phyloP scores from a whole-genome alignment of 148 eudicot genomes.

The Rhododendron vialii region DNA sequence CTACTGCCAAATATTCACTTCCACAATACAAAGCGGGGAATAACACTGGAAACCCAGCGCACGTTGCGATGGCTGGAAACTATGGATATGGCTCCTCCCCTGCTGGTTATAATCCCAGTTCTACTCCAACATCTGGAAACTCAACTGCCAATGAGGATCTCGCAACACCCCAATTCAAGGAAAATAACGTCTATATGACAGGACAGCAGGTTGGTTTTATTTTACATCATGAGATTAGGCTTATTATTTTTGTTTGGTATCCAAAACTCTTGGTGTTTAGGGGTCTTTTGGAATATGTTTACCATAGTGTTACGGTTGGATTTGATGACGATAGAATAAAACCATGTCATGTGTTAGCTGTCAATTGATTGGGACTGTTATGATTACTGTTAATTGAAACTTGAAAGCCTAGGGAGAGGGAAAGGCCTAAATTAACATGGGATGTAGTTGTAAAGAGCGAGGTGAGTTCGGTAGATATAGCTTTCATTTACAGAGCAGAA shows the following conservation, averaged over 20 bases:
- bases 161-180: conserved; percentile 64
- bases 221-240: background rate
- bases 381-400: background rate
- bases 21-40: conserved; percentile 68
- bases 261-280: background rate
- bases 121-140: conserved; percentile 51
- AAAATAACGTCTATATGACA: conserved; percentile 50
- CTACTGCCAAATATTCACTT: conserved; percentile 54
- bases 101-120: conserved; percentile 45
- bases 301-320: background rate
- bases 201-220: conserved; percentile 73
- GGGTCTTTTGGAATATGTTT: background rate
- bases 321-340: background rate
- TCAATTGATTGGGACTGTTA: background rate
- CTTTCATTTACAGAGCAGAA: background rate
- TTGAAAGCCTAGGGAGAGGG: background rate
- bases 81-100: conserved; percentile 66
- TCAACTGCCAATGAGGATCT: conserved; percentile 64
- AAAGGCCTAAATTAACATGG: background rate
- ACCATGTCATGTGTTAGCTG: background rate
- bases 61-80: conserved; percentile 47
- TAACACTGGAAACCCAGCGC: conserved; percentile 49
- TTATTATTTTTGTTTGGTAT: background rate
- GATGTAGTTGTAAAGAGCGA: background rate
- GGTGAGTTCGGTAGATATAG: background rate